Conservation (phyloP, 306 rosid species). For the Begonia masoniana region DNA sequence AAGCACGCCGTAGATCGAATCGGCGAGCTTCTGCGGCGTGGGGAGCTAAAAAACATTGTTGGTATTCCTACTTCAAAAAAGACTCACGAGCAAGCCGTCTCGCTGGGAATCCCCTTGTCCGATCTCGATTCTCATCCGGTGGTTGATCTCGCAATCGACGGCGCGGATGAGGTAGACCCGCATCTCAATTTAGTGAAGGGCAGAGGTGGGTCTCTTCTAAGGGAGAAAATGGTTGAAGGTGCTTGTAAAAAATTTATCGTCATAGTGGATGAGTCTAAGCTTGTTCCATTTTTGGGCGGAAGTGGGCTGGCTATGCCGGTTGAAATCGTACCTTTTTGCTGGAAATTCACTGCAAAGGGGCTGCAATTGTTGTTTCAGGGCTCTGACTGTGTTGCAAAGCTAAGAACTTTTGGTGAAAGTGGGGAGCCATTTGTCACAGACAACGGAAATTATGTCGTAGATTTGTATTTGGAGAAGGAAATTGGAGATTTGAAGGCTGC, state of each 20-base stretch:
- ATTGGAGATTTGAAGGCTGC: constrained; percentile 78
- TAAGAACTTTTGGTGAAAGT: constrained; percentile 30
- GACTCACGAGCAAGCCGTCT: constrained; percentile 65
- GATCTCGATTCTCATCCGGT: constrained; percentile 62
- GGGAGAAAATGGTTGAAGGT: constrained; percentile 82
- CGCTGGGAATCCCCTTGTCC: constrained; percentile 58
- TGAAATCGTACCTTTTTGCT: constrained; percentile 61
- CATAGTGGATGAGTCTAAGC: constrained; percentile 73
- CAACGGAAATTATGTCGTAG: constrained; percentile 63
- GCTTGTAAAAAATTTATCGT: constrained; percentile 57
- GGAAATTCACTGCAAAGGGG: constrained; percentile 53
- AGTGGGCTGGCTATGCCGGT: constrained; percentile 83
- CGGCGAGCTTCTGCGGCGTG: constrained; percentile 61
- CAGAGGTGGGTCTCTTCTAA: constrained; percentile 71
- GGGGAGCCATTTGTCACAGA: constrained; percentile 55
- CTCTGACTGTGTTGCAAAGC: constrained; percentile 58
- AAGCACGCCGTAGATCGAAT: constrained; percentile 75
- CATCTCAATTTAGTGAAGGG: constrained; percentile 63
- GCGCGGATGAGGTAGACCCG: constrained; percentile 86
- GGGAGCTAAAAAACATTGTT: constrained; percentile 41
- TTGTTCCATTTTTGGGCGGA: constrained; percentile 50
- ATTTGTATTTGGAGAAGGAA: constrained; percentile 48
- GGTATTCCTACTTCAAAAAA: constrained; percentile 71
- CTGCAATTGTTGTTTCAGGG: constrained; percentile 34
- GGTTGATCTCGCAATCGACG: constrained; percentile 73